Conservation (phyloP, 108 stramenopile genomes). For the Bacterosira constricta region DNA sequence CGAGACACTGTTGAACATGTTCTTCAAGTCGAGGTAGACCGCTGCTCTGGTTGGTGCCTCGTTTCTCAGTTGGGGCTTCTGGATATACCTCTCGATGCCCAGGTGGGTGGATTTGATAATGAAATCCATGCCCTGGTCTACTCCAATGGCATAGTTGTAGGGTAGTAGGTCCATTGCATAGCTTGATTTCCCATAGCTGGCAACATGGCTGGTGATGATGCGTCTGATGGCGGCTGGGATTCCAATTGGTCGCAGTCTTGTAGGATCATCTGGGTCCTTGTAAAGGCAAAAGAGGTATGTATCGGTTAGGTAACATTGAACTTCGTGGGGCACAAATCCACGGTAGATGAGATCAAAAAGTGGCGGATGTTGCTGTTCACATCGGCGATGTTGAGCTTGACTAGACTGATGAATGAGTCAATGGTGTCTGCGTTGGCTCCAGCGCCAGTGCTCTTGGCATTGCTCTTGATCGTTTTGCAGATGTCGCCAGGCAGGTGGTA, state of each 20-base stretch:
- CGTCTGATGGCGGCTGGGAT: constrained; percentile 27
- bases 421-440: constrained; percentile 4
- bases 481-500: too few species aligned
- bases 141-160: constrained; percentile 20
- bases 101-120: constrained; percentile 17
- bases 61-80: not conserved
- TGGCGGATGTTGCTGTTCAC: not conserved
- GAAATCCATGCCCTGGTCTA: constrained; percentile 18
- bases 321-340: not conserved
- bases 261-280: constrained; percentile 25
- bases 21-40: constrained; percentile 17
- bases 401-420: constrained; percentile 7
- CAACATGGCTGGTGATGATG: constrained; percentile 14
- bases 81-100: constrained; percentile 10
- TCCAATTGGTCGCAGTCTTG: constrained; percentile 31
- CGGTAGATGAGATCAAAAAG: constrained; percentile 11
- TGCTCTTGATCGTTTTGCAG: too few species aligned
- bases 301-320: not conserved
- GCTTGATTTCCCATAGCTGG: not conserved
- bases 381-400: not conserved
- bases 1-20: constrained; percentile 43
- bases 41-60: constrained; percentile 1
- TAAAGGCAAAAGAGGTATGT: constrained; percentile 41
- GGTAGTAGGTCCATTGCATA: constrained; percentile 14
- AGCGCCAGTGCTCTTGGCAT: too few species aligned